phyloP scores from a whole-genome alignment of 2,329 filamentous ascomycete genomes.

The Cladosporium sp. region DNA sequence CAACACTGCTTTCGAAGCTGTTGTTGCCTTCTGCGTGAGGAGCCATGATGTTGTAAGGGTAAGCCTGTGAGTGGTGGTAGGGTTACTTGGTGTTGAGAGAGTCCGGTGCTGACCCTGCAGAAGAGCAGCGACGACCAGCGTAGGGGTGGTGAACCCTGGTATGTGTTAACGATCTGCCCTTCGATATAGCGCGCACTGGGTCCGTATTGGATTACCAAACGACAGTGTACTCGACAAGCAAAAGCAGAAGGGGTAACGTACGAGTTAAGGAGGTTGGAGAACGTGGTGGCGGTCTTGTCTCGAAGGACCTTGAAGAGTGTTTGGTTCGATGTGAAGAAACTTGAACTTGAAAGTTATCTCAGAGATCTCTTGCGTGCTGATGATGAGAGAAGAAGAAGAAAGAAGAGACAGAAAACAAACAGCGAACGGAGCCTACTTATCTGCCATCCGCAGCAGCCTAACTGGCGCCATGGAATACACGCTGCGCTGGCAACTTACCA shows the following conservation, averaged over 20 bases:
- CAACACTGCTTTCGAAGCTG: constrained; percentile 37
- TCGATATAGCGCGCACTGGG: too few species aligned
- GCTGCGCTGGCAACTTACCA: constrained; percentile 18
- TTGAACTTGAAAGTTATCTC: background rate
- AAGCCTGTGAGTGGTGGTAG: background rate
- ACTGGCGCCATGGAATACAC: background rate
- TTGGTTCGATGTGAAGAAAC: constrained; percentile 1
- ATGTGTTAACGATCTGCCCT: background rate
- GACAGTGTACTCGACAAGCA: background rate
- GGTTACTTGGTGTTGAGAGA: constrained; percentile 47
- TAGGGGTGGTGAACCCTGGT: constrained; percentile 88
- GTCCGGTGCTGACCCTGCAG: constrained; percentile 75
- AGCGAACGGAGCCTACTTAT: constrained; percentile 20
- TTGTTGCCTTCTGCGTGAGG: constrained; percentile 78
- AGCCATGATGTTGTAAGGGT: constrained; percentile 65
- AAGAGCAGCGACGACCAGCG: constrained; percentile 85
- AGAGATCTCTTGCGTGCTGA: background rate
- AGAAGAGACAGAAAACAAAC: constrained; percentile 9
- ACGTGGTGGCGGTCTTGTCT: constrained; percentile 76
- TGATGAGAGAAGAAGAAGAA: constrained; percentile 7
- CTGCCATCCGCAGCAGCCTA: constrained; percentile 13
- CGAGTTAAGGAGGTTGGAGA: constrained; percentile 98
- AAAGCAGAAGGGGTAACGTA: constrained; percentile 55
- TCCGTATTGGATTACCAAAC: background rate
- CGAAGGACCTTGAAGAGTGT: constrained; percentile 5